Evolutionary conservation across 176 grass and related monocot species (phyloP).

Genomic region (Microstegium vimineum): DNA sequence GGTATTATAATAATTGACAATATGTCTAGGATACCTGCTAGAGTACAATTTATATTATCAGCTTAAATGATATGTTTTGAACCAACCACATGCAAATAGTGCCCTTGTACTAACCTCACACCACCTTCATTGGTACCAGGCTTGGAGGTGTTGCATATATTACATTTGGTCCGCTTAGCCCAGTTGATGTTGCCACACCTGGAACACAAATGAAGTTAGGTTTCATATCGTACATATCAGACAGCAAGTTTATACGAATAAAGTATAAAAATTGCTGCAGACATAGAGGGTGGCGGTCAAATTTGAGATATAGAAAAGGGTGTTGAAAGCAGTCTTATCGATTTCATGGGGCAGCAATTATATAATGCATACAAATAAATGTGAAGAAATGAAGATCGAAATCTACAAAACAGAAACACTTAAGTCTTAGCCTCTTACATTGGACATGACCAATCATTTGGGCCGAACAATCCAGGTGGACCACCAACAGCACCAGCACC

Average conservation of each 20-base stretch:
- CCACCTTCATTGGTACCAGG: conserved; percentile 89
- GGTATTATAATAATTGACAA: neutral
- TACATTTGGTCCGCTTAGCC: conserved; percentile 93
- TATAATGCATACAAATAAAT: neutral
- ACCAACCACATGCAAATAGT: neutral
- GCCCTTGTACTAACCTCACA: conserved; percentile 50
- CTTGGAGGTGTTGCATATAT: conserved; percentile 94
- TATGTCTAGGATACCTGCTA: neutral
- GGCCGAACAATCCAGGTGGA: conserved; percentile 92
- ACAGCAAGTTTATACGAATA: neutral
- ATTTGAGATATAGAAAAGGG: neutral
- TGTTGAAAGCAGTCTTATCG: neutral
- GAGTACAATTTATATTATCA: neutral
- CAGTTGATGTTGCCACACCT: conserved; percentile 97
- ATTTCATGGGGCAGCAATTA: neutral
- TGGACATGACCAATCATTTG: conserved; percentile 96
- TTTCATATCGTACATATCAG: neutral
- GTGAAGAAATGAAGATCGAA: neutral
- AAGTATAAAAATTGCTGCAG: neutral
- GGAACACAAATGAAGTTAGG: conserved; percentile 18
- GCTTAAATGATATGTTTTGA: neutral
- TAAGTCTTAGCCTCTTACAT: conserved; percentile 52
- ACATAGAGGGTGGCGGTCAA: neutral
- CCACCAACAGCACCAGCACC: conserved; percentile 58
- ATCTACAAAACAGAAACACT: neutral